phyloP scores from a whole-genome alignment of 768 basidiomycete genomes.

The Rhodocollybia butyracea region DNA sequence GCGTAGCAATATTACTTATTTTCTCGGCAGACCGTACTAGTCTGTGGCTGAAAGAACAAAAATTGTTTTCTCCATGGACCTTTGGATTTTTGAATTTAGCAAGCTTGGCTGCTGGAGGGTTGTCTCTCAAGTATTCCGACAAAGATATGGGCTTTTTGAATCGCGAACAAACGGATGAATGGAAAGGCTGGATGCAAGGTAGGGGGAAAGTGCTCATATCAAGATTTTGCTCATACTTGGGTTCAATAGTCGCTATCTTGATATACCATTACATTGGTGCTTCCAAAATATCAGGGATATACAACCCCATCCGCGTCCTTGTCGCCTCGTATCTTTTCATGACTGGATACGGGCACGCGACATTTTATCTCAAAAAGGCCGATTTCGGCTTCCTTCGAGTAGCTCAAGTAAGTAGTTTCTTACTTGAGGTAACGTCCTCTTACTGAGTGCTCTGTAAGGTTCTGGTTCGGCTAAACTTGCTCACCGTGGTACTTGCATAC shows the following conservation, averaged over 20 bases:
- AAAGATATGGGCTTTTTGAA: conserved; percentile 89
- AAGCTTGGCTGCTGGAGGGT: conserved; percentile 55
- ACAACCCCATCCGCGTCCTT: conserved; percentile 85
- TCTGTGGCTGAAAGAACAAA: conserved; percentile 88
- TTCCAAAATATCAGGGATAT: conserved; percentile 90
- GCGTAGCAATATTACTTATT: conserved; percentile 61
- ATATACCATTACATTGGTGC: conserved; percentile 90
- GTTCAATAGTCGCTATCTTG: conserved; percentile 74
- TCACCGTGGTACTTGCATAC: conserved; percentile 81
- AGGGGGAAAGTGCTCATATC: conserved; percentile 21
- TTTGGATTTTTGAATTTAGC: conserved; percentile 60
- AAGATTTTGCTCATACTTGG: conserved; percentile 10
- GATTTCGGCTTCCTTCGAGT: conserved; percentile 81
- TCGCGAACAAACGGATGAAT: conserved; percentile 92
- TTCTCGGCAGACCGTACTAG: conserved; percentile 83
- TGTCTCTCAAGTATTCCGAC: conserved; percentile 65
- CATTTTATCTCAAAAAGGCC: conserved; percentile 85
- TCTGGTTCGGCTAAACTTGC: conserved; percentile 77
- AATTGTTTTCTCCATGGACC: conserved; percentile 68
- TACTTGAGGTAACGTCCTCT: conserved; percentile 5
- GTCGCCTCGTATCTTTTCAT: conserved; percentile 91
- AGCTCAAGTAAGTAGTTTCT: conserved; percentile 50
- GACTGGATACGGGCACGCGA: conserved; percentile 90
- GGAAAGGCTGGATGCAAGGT: conserved; percentile 99
- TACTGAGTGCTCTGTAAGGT: conserved; percentile 39